Evolutionary conservation across 2,329 filamentous ascomycete genomes (phyloP).

Genomic region (Alternaria postmessia): DNA sequence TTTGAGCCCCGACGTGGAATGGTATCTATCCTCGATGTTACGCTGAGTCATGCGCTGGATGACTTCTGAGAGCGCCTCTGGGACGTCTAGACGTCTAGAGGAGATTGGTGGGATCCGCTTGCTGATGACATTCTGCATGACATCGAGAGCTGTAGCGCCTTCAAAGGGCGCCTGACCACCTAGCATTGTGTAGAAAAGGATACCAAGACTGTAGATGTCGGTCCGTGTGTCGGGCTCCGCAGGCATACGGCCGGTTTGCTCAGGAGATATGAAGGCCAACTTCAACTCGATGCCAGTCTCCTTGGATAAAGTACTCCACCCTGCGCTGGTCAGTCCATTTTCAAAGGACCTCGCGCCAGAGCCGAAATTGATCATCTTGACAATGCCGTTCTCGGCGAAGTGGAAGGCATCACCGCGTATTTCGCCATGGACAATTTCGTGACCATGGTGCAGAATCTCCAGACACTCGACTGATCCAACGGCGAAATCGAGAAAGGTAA

Average conservation of each 20-base stretch:
- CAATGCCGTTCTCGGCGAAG: conserved; percentile 76
- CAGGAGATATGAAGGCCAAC: conserved; percentile 88
- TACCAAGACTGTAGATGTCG: conserved; percentile 90
- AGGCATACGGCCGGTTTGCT: conserved; percentile 92
- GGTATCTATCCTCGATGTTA: conserved; percentile 85
- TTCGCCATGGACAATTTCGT: conserved; percentile 88
- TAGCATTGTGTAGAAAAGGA: conserved; percentile 79
- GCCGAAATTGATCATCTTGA: conserved; percentile 85
- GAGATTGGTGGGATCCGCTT: conserved; percentile 80
- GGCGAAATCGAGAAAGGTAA: conserved; percentile 87
- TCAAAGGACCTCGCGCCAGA: conserved; percentile 89
- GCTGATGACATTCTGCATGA: conserved; percentile 87
- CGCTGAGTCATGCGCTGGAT: conserved; percentile 94
- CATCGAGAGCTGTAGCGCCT: conserved; percentile 81
- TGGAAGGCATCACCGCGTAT: conserved; percentile 91
- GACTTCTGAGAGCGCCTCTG: conserved; percentile 80
- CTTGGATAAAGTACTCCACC: conserved; percentile 83
- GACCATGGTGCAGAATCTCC: conserved; percentile 88
- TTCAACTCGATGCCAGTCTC: conserved; percentile 89
- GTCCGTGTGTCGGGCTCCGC: conserved; percentile 87
- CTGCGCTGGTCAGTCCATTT: conserved; percentile 82
- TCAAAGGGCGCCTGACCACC: conserved; percentile 82
- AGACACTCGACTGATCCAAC: conserved; percentile 86
- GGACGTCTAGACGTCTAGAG: conserved; percentile 80
- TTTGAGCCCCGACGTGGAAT: conserved; percentile 86